Conservation (phyloP, 1,284 basidiomycete genomes). For the Ceratobasidium sp. region DNA sequence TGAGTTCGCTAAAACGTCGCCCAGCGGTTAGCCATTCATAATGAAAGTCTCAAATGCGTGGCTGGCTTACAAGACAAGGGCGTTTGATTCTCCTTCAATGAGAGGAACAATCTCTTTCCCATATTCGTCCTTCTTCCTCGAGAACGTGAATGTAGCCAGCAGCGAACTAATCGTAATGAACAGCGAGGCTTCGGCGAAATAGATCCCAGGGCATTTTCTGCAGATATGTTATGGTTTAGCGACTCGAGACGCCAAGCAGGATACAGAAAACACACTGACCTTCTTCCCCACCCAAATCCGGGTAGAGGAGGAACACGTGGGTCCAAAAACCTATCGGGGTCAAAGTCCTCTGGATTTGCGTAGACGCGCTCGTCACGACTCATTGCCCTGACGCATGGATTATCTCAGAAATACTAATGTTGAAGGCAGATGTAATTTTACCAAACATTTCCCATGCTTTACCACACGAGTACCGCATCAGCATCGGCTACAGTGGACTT, state of each 20-base stretch:
- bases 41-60: neutral
- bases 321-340: constrained; percentile 28
- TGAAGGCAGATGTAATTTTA: neutral
- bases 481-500: too few species aligned
- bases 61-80: neutral
- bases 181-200: constrained; percentile 28
- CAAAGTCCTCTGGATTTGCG: constrained; percentile 1
- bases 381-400: constrained; percentile 31
- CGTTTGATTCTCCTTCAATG: neutral
- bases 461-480: too few species aligned
- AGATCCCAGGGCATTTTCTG: constrained; percentile 33
- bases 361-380: constrained; percentile 21
- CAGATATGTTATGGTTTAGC: too few species aligned
- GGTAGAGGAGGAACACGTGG: constrained; percentile 8
- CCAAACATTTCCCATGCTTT: constrained; percentile 6
- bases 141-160: constrained; percentile 44
- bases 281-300: constrained; percentile 28
- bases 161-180: constrained; percentile 22
- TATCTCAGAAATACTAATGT: neutral
- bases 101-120: constrained; percentile 10
- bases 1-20: neutral
- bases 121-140: neutral
- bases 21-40: neutral
- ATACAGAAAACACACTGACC: neutral
- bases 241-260: too few species aligned